These are phyloP conservation scores for Coelastrella sp. DNA, from an alignment of 139 green algal species.

Conservation along the genomic window DNA sequence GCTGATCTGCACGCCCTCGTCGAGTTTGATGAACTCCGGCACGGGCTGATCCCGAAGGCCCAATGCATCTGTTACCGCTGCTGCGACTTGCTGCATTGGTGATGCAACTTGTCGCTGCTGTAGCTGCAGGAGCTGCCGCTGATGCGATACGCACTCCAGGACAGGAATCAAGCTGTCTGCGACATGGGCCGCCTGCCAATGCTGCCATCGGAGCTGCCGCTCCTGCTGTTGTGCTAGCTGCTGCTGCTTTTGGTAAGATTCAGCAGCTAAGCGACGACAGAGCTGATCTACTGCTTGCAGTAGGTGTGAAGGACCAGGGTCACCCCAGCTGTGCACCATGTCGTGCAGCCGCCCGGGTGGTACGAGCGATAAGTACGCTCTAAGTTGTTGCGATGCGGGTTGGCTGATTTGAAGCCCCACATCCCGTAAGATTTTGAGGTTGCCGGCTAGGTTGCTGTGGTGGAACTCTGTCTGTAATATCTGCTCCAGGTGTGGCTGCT, in stretches of 20 bases:
- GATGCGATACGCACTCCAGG: not conserved
- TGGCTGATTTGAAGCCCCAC: not conserved
- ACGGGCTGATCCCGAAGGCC: not conserved
- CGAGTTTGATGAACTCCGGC: no score
- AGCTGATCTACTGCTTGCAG: not conserved
- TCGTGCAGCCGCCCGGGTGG: not conserved
- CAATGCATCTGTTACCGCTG: not conserved
- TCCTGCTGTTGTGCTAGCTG: not conserved
- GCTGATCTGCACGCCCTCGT: not conserved
- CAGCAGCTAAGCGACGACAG: not conserved
- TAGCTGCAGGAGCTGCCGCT: not conserved
- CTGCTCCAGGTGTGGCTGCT: not conserved
- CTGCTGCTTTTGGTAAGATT: not conserved
- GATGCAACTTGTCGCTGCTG: not conserved
- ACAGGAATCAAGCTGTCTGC: not conserved
- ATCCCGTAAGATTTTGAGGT: not conserved
- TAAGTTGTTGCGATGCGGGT: not conserved
- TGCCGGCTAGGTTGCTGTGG: not conserved
- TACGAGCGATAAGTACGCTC: not conserved
- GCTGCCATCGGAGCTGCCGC: not conserved
- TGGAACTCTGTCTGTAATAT: conserved; percentile 1
- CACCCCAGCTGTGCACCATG: not conserved
- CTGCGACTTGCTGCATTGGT: not conserved
- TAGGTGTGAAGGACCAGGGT: not conserved
- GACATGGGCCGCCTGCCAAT: not conserved